Base-by-base conservation (phyloP, 148 eudicot species). In the Pouteria glomerata region DNA sequence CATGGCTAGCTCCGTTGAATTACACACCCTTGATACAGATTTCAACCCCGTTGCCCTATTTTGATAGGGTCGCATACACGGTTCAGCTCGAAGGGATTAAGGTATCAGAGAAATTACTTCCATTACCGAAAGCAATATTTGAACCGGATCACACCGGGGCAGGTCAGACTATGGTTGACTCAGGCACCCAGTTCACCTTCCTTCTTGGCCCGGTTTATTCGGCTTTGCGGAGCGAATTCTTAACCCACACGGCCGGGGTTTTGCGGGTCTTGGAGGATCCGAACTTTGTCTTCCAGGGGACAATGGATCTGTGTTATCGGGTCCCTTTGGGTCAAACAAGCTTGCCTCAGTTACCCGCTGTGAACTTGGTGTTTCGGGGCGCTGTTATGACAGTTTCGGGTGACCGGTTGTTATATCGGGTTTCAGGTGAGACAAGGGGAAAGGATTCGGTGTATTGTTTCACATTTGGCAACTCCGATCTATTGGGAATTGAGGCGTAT, bases 61-160 rank as follows among this genome's bases (percentile, higher is more conserved):
- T 73, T 35, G 86, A 90, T 39, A 74, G 82, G 34, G 82, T 84
- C 0, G 97, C 97, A 0, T 91, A 91, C 71, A 83, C 97, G 53
- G 87, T 91, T 5, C 88, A 78, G 66, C 77, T 91, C 0, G 85
- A 86, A 50, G 93, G 97, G 29, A 91, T 91, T 2, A 84, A 78
- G 80, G 91, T 91, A 3, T 80, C 87, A 48, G 59, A 35, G 0
- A 84, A 69, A 52, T 4, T 84, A 8, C 67, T 91, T 8, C 62
- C 75, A 2, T 11, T 91, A 33, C 85, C 93, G n/a, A 83, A 85
- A 45, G 85, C 93, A 3, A 35, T 91, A 6, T 74, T 83, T 21
- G 79, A 78, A 52, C 97, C 97, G 29, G 97, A 91, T 15, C 93
- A 86, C 35, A 85, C 93, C 45, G 97, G 97, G 24, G 93, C 97